These are phyloP conservation scores for Suzukiozyma palmioleophila DNA, from an alignment of 1,139 yeast genomes.

Conservation along the genomic window DNA sequence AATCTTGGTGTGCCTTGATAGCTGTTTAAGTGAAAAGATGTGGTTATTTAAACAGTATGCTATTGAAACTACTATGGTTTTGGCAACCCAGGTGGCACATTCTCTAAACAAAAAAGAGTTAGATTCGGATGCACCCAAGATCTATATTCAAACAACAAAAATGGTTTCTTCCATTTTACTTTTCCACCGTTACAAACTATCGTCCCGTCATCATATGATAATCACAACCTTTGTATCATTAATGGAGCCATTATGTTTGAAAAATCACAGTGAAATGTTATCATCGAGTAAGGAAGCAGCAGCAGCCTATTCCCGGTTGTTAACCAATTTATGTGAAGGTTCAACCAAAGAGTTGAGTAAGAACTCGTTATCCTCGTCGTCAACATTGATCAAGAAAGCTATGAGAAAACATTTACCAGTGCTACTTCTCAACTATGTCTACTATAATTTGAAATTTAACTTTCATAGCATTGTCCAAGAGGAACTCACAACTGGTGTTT, in stretches of 20 bases:
- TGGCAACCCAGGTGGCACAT: conserved; percentile 2
- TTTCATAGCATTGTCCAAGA: conserved; percentile 46
- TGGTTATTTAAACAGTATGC: conserved; percentile 69
- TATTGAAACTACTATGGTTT: conserved; percentile 37
- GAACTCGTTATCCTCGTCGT: conserved; percentile 48
- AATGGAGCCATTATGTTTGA: conserved; percentile 40
- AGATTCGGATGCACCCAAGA: conserved; percentile 7
- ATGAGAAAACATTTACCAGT: conserved; percentile 63
- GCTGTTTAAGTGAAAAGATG: conserved; percentile 41
- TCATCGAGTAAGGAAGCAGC: conserved; percentile 24
- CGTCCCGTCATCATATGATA: conserved; percentile 70
- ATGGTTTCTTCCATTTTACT: conserved; percentile 53
- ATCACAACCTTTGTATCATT: conserved; percentile 44
- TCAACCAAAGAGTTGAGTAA: conserved; percentile 15
- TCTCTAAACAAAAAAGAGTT: not conserved
- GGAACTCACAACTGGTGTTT: conserved; percentile 55
- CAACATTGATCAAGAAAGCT: conserved; percentile 51
- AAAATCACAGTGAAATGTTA: conserved; percentile 10
- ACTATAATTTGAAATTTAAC: conserved; percentile 46
- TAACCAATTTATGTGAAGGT: conserved; percentile 75
- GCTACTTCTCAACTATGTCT: conserved; percentile 53
- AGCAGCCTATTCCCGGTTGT: conserved; percentile 49
- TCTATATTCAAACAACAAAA: conserved; percentile 38
- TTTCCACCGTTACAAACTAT: conserved; percentile 64
- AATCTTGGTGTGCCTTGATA: conserved; percentile 24